A percentile compares a stretch with the other conserved stretches of the same genome.
These are phyloP conservation scores for Dactylellina haptotyla DNA, from an alignment of 2,329 filamentous ascomycete genomes.

Conservation along the genomic window DNA sequence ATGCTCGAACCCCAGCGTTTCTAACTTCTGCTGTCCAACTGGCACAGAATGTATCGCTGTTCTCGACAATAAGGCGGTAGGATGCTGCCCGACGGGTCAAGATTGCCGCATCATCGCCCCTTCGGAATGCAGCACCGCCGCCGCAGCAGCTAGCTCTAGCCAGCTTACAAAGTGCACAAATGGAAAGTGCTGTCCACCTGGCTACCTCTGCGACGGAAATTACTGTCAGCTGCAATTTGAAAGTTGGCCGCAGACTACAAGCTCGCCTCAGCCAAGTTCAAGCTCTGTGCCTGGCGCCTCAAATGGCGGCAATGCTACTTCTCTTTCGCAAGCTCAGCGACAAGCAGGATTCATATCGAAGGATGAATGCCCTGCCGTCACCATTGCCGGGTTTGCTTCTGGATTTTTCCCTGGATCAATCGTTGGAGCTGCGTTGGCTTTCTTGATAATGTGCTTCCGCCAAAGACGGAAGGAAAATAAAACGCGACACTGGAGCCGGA, in stretches of 20 bases:
- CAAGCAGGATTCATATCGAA: conserved; percentile 46
- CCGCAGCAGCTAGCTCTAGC: neutral
- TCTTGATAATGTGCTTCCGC: conserved; percentile 16
- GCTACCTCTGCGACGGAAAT: conserved; percentile 44
- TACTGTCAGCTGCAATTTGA: conserved; percentile 43
- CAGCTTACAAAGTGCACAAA: conserved; percentile 30
- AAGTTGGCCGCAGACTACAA: conserved; percentile 35
- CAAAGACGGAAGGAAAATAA: conserved; percentile 18
- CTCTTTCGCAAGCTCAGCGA: conserved; percentile 37
- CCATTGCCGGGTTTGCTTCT: conserved; percentile 40
- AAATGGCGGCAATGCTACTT: conserved; percentile 17
- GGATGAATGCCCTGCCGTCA: conserved; percentile 27
- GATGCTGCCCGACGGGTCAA: conserved; percentile 47
- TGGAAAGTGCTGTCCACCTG: conserved; percentile 51
- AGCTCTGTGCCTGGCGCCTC: neutral
- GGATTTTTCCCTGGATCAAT: conserved; percentile 42
- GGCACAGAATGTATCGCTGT: conserved; percentile 45
- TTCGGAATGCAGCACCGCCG: conserved; percentile 23
- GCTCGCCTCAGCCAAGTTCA: conserved; percentile 10
- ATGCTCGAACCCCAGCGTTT: conserved; percentile 39
- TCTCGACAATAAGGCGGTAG: conserved; percentile 39
- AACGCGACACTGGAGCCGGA: conserved; percentile 29
- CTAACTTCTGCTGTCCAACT: conserved; percentile 53
- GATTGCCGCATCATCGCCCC: conserved; percentile 44
- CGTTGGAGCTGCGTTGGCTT: conserved; percentile 28